These are phyloP conservation scores for Rhodotorula babjevae DNA, from an alignment of 768 basidiomycete genomes.

Conservation along the genomic window DNA sequence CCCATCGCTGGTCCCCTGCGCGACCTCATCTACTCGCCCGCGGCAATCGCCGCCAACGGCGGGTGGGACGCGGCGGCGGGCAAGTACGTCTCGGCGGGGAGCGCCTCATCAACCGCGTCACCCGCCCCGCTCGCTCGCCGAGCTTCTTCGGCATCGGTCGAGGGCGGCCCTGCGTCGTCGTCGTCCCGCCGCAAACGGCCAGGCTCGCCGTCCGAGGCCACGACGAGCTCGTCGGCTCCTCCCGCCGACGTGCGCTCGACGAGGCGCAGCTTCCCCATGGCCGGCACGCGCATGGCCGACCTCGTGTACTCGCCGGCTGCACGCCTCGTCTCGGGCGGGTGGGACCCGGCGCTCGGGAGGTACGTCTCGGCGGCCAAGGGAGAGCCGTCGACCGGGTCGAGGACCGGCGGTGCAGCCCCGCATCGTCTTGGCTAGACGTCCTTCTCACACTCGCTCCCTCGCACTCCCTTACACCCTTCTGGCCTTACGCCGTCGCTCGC, in stretches of 20 bases:
- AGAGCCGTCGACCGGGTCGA: background rate
- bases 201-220: background rate
- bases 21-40: conserved; percentile 24
- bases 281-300: background rate
- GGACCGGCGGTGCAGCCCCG: too few relatives aligned
- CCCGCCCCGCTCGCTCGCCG: background rate
- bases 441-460: too few relatives aligned
- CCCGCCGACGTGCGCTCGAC: conserved; percentile 11
- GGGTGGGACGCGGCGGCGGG: conserved; percentile 13
- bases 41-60: conserved; percentile 3
- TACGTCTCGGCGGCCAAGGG: conserved; percentile 13
- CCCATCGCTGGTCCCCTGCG: background rate
- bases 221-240: background rate
- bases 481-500: too few relatives aligned
- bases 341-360: conserved; percentile 11
- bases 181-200: background rate
- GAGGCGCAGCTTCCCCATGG: conserved; percentile 17
- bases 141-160: background rate
- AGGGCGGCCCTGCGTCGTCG: too few relatives aligned
- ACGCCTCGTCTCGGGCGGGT: conserved; percentile 9
- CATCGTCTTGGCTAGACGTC: too few relatives aligned
- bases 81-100: conserved; percentile 3
- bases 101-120: background rate
- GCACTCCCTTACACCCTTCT: too few relatives aligned
- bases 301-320: conserved; percentile 13